Conservation (phyloP, 352 stramenopile species). For the Phytophthora tentaculata region DNA sequence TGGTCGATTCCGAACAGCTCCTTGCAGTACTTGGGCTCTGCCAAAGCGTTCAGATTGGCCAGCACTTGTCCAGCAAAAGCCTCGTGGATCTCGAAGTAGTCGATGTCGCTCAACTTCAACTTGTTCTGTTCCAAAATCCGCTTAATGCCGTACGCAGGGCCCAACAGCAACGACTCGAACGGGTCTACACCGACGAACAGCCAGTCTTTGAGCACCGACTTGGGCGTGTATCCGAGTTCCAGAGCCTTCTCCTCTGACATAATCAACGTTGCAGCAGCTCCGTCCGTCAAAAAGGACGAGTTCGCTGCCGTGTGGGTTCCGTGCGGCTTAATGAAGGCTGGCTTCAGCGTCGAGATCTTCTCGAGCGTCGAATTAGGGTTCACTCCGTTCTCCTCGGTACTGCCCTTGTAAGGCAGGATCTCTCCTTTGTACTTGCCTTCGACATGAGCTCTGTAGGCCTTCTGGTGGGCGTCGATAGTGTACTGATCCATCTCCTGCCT, state of each 20-base stretch:
- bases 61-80: slow-evolving; percentile 99
- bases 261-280: slow-evolving; percentile 94
- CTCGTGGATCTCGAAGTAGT: slow-evolving; percentile 99
- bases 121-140: slow-evolving; percentile 86
- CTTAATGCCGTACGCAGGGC: slow-evolving; percentile 95
- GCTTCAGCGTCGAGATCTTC: slow-evolving; percentile 96
- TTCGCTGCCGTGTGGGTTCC: slow-evolving; percentile 99
- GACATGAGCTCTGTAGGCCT: slow-evolving; percentile 94
- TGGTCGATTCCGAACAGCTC: slow-evolving; percentile 92
- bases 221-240: slow-evolving; percentile 96
- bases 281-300: slow-evolving; percentile 98
- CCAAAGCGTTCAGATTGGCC: slow-evolving; percentile 96
- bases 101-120: slow-evolving; percentile 94
- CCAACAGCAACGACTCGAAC: slow-evolving; percentile 94
- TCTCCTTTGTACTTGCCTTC: slow-evolving; percentile 95
- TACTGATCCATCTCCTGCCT: slow-evolving; percentile 97
- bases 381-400: slow-evolving; percentile 97
- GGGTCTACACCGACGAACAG: slow-evolving; percentile 97
- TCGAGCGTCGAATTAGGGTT: slow-evolving; percentile 95
- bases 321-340: slow-evolving; percentile 98
- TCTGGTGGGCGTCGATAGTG: slow-evolving; percentile 93
- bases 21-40: slow-evolving; percentile 95
- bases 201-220: slow-evolving; percentile 95
- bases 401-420: slow-evolving; percentile 95
- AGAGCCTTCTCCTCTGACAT: slow-evolving; percentile 97